Conservation (phyloP, 2,329 filamentous ascomycete genomes). For the Nannizziopsis barbatae region DNA sequence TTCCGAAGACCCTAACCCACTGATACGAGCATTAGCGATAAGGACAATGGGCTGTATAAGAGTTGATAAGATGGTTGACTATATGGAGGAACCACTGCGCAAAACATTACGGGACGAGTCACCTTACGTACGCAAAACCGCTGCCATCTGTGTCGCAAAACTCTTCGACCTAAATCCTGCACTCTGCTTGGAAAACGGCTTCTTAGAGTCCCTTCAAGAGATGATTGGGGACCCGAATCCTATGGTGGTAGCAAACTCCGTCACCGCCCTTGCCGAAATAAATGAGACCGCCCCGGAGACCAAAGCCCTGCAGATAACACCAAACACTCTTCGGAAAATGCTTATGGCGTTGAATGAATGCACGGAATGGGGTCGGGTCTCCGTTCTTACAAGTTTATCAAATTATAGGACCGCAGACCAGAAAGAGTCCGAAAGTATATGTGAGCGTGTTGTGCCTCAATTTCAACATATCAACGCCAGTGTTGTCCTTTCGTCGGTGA, state of each 20-base stretch:
- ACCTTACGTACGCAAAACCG: slow-evolving; percentile 95
- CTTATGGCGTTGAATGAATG: slow-evolving; percentile 95
- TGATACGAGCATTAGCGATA: slow-evolving; percentile 88
- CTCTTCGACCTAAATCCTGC: slow-evolving; percentile 87
- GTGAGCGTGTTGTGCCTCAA: slow-evolving; percentile 87
- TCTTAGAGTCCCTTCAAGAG: slow-evolving; percentile 85
- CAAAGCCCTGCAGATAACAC: slow-evolving; percentile 69
- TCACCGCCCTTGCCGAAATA: slow-evolving; percentile 87
- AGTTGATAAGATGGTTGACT: slow-evolving; percentile 99
- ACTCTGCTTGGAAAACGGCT: slow-evolving; percentile 94
- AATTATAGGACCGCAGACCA: slow-evolving; percentile 78
- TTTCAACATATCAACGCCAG: slow-evolving; percentile 98
- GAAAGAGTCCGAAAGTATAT: slow-evolving; percentile 97
- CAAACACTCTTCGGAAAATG: slow-evolving; percentile 81
- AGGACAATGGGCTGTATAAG: slow-evolving; percentile 97
- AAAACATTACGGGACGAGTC: slow-evolving; percentile 97
- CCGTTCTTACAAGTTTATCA: slow-evolving; percentile 77
- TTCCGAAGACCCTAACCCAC: slow-evolving; percentile 93
- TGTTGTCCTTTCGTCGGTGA: slow-evolving; percentile 93
- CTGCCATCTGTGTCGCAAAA: slow-evolving; percentile 94
- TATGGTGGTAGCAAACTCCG: slow-evolving; percentile 97
- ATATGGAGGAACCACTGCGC: slow-evolving; percentile 94
- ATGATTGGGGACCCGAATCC: slow-evolving; percentile 95
- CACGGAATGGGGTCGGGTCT: slow-evolving; percentile 95
- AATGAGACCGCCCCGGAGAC: slow-evolving; percentile 83